Percentiles rank a stretch among this genome's conserved stretches.
Conservation (phyloP, 768 basidiomycete species). For the Paxillus rubicundulus region DNA sequence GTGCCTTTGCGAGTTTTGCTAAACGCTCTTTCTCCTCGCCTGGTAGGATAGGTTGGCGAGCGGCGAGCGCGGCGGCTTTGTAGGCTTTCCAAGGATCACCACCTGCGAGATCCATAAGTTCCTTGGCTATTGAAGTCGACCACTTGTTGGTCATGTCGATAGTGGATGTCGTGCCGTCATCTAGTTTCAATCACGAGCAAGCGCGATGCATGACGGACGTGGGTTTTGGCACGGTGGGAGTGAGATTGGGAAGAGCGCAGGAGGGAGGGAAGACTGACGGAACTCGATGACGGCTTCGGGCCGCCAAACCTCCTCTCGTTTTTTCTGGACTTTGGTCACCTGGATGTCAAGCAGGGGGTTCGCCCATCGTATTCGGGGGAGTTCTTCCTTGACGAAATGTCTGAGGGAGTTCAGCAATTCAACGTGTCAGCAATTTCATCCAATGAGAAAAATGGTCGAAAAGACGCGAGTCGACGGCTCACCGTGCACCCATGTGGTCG, state of each 20-base stretch:
- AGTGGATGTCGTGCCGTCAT: constrained; percentile 43
- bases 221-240: not conserved
- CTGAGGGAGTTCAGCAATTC: constrained; percentile 33
- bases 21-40: constrained; percentile 38
- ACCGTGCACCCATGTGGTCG: constrained; percentile 78
- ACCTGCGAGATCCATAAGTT: constrained; percentile 68
- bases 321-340: constrained; percentile 54
- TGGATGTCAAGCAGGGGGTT: constrained; percentile 66
- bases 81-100: constrained; percentile 57
- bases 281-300: constrained; percentile 63
- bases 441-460: not conserved
- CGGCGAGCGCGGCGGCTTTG: constrained; percentile 44
- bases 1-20: constrained; percentile 13
- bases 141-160: constrained; percentile 64
- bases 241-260: not conserved
- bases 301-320: constrained; percentile 51
- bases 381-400: constrained; percentile 76
- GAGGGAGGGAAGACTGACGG: constrained; percentile 43
- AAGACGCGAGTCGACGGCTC: constrained; percentile 18
- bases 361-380: constrained; percentile 74
- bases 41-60: constrained; percentile 49
- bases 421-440: not conserved
- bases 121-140: constrained; percentile 64
- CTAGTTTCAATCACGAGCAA: constrained; percentile 29
- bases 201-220: not conserved